Base-by-base conservation (phyloP, 768 basidiomycete genomes). In the Pisolithus marmoratus region DNA sequence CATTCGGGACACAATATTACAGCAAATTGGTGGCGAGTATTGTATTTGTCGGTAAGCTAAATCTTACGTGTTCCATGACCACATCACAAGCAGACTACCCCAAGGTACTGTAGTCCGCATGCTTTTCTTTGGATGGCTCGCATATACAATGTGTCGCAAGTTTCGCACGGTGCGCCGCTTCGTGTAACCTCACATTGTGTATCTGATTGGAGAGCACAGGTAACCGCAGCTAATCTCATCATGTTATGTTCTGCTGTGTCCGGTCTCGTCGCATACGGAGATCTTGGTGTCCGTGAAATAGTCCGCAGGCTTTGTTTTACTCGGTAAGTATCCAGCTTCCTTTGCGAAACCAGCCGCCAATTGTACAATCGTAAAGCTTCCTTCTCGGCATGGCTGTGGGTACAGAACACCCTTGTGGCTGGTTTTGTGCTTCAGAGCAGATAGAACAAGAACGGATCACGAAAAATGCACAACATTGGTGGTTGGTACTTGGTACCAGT, bases 401-500 rank as follows among this genome's bases (percentile, higher is more conserved):
- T n/a, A n/a, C 5, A 89, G 87, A n/a, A n/a, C n/a, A n/a, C n/a
- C n/a, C n/a, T n/a, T n/a, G n/a, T n/a, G n/a, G n/a, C n/a, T n/a
- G n/a, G n/a, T n/a, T n/a, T n/a, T n/a, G n/a, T n/a, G n/a, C n/a
- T n/a, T n/a, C n/a, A 7, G 89, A 90, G 65, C 94, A 94, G n/a
- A n/a, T n/a, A n/a, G n/a, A n/a, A n/a, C 87, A 90, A 65, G 74
- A 80, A 8, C 81, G 79, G 7, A 85, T 95, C 60, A 74, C 68
- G 57, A 90, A 89, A 70, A 83, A 83, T 49, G 78, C 87, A 5
- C 94, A 92, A 62, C 86, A 95, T 65, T 72, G 85, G 48, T 90
- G 92, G 82, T 86, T 95, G 61, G 83, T 87, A 5, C 77, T 91
- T 24, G 90, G 92, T 15, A 95, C 94, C 8, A 96, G 93, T 91